Percentiles rank a stretch among this genome's conserved stretches.
These are phyloP conservation scores for Picea glauca DNA, from an alignment of 75 land plant genomes.

Conservation along the genomic window DNA sequence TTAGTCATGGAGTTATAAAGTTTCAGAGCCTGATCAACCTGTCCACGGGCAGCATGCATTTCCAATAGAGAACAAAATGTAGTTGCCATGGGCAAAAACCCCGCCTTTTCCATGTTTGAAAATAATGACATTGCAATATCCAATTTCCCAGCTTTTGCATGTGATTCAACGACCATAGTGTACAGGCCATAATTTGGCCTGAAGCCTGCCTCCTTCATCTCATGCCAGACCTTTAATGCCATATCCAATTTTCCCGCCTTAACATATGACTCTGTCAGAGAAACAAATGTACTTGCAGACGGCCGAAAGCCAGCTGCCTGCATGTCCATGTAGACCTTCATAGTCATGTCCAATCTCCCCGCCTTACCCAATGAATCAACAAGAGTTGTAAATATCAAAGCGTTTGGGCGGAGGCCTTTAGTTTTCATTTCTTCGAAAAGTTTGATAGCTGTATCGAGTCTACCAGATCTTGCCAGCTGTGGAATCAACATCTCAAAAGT, in stretches of 20 bases:
- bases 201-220: constrained; percentile 65
- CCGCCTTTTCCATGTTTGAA: constrained; percentile 79
- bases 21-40: constrained; percentile 67
- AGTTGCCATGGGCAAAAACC: constrained; percentile 73
- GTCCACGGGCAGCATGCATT: constrained; percentile 64
- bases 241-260: constrained; percentile 79
- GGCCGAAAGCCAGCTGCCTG: constrained; percentile 45
- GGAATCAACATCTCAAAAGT: constrained; percentile 83
- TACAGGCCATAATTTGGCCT: constrained; percentile 72
- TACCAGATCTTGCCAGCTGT: constrained; percentile 61
- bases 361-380: constrained; percentile 80
- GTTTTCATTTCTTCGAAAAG: constrained; percentile 65
- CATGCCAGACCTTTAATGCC: constrained; percentile 77
- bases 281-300: constrained; percentile 53
- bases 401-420: constrained; percentile 29
- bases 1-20: constrained; percentile 70
- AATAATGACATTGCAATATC: constrained; percentile 68
- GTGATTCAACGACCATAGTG: constrained; percentile 74
- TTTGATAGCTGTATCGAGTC: constrained; percentile 66
- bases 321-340: constrained; percentile 69
- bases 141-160: constrained; percentile 75
- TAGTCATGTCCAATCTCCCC: constrained; percentile 65
- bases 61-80: constrained; percentile 65
- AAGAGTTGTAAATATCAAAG: constrained; percentile 45
- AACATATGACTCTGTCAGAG: constrained; percentile 62